These are phyloP conservation scores for Sugiyamaella castrensis DNA, from an alignment of 1,139 yeast species.

Conservation along the genomic window DNA sequence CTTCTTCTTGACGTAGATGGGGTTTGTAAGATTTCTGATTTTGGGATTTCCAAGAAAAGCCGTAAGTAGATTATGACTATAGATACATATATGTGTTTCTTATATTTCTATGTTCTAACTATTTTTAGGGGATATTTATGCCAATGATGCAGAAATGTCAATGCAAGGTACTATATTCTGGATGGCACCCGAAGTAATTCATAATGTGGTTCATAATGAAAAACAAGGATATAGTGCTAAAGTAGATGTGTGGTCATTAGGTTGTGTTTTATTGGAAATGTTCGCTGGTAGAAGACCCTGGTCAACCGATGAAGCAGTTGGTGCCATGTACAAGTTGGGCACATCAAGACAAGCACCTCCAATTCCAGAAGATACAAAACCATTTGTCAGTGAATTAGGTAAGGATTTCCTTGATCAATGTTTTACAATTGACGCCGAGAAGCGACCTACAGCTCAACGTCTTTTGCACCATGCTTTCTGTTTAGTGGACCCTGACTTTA, in stretches of 20 bases:
- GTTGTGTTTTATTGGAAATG: slow-evolving; percentile 97
- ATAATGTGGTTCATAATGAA: slow-evolving; percentile 67
- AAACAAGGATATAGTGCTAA: slow-evolving; percentile 96
- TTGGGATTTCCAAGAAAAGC: slow-evolving; percentile 91
- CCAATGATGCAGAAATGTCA: slow-evolving; percentile 92
- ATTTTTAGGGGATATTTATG: slow-evolving; percentile 59
- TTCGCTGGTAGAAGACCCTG: slow-evolving; percentile 56
- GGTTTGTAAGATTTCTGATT: slow-evolving; percentile 91
- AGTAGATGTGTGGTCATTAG: slow-evolving; percentile 70
- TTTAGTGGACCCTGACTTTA: slow-evolving; percentile 46
- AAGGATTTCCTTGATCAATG: slow-evolving; percentile 70
- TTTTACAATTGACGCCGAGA: slow-evolving; percentile 72
- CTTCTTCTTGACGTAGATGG: slow-evolving; percentile 87
- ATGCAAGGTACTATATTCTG: slow-evolving; percentile 98
- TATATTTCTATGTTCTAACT: slow-evolving; percentile 30
- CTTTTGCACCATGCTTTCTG: slow-evolving; percentile 65
- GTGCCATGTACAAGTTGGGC: slow-evolving; percentile 59
- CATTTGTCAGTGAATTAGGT: slow-evolving; percentile 61
- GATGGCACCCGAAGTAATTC: slow-evolving; percentile 99
- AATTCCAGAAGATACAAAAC: slow-evolving; percentile 79
- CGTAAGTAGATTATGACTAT: slow-evolving; percentile 20
- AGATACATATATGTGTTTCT: neutral
- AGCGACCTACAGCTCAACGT: slow-evolving; percentile 81
- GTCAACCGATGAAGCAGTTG: slow-evolving; percentile 52
- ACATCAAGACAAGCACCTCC: slow-evolving; percentile 86